Conservation (phyloP, 2,329 filamentous ascomycete species). For the Ophiocordyceps sinensis region DNA sequence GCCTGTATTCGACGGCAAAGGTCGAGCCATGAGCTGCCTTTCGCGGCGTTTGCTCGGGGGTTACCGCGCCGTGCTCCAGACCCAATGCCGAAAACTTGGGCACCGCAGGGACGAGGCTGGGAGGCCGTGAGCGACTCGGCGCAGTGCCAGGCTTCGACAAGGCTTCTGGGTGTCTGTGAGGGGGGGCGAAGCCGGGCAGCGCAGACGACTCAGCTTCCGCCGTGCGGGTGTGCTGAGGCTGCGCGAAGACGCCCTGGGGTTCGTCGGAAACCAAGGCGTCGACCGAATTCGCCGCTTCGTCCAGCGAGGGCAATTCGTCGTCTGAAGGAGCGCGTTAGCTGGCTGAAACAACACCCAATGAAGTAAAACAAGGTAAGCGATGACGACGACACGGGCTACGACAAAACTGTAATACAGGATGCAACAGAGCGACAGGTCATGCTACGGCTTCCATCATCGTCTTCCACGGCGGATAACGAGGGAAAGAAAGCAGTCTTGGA, state of each 20-base stretch:
- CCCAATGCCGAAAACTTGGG: constrained; percentile 12
- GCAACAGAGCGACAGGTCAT: constrained; percentile 20
- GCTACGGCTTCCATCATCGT: constrained; percentile 48
- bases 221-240: not conserved
- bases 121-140: constrained; percentile 6
- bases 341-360: not conserved
- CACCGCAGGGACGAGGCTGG: constrained; percentile 12
- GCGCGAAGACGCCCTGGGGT: constrained; percentile 6
- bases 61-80: constrained; percentile 11
- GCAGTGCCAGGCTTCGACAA: constrained; percentile 9
- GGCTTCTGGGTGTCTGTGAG: constrained; percentile 7
- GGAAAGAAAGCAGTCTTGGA: constrained; percentile 17
- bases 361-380: constrained; percentile 8
- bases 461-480: constrained; percentile 33
- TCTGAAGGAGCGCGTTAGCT: constrained; percentile 37
- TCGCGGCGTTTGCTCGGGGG: constrained; percentile 19
- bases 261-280: constrained; percentile 55
- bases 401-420: constrained; percentile 5
- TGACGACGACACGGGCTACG: constrained; percentile 11
- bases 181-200: constrained; percentile 16
- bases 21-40: constrained; percentile 15
- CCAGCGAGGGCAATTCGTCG: constrained; percentile 45
- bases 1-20: constrained; percentile 28
- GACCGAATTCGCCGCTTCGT: constrained; percentile 48
- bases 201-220: constrained; percentile 10